phyloP scores from a whole-genome alignment of 164 flowering plant species.

The Liquidambar formosana region DNA sequence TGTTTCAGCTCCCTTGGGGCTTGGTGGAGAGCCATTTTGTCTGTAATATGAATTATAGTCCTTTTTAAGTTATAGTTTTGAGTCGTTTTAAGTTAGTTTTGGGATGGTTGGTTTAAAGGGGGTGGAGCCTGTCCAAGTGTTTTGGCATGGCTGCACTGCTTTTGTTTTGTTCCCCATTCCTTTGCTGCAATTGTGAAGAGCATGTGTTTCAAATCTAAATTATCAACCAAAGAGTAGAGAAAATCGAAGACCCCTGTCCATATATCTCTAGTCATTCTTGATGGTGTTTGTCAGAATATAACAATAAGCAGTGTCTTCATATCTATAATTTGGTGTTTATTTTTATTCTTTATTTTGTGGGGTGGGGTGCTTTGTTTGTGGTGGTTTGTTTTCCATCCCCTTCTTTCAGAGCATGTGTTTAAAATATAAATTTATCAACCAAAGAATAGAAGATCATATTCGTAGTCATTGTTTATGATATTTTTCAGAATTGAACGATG shows the following conservation, averaged over 20 bases:
- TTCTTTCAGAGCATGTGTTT: too few species aligned
- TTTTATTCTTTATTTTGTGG: too few species aligned
- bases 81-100: neutral
- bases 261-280: neutral
- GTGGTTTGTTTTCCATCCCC: too few species aligned
- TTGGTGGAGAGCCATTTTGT: constrained; percentile 22
- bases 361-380: too few species aligned
- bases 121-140: constrained; percentile 12
- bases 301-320: neutral
- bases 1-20: neutral
- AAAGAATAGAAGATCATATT: too few species aligned
- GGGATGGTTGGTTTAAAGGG: constrained; percentile 20
- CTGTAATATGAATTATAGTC: constrained; percentile 21
- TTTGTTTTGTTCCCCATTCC: constrained; percentile 18
- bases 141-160: constrained; percentile 18
- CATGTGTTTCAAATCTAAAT: neutral
- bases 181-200: constrained; percentile 14
- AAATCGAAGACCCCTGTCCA: constrained; percentile 5
- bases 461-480: too few species aligned
- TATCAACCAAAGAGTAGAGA: neutral
- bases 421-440: too few species aligned
- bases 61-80: neutral
- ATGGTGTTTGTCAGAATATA: neutral
- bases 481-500: too few species aligned
- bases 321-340: too few species aligned